Evolutionary conservation across 768 basidiomycete genomes (phyloP).

Genomic region (Plicaturopsis crispa): DNA sequence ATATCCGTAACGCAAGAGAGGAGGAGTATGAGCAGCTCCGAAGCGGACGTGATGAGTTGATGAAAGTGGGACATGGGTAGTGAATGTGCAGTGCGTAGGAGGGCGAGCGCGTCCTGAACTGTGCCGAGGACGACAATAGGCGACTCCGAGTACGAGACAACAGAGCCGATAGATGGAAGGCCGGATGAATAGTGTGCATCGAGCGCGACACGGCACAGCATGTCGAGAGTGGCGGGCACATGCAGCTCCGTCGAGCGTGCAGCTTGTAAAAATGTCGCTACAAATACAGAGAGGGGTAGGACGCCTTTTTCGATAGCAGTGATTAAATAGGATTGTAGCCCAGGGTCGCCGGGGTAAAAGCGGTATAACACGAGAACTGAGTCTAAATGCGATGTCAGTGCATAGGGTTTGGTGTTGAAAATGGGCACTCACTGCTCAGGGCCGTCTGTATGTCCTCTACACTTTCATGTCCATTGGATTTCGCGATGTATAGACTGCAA

Average conservation of each 20-base stretch:
- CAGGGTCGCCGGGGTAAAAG: slow-evolving; percentile 62
- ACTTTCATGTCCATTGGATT: slow-evolving; percentile 30
- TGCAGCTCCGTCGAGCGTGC: slow-evolving; percentile 60
- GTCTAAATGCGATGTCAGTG: slow-evolving; percentile 30
- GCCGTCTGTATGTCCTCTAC: slow-evolving; percentile 41
- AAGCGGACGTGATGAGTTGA: slow-evolving; percentile 47
- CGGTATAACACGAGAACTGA: slow-evolving; percentile 62
- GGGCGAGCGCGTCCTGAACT: slow-evolving; percentile 51
- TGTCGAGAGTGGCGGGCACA: slow-evolving; percentile 57
- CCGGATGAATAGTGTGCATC: slow-evolving; percentile 58
- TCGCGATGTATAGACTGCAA: slow-evolving; percentile 54
- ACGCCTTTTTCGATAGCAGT: slow-evolving; percentile 48
- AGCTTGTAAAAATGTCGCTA: slow-evolving; percentile 60
- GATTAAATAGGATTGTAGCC: slow-evolving; percentile 59
- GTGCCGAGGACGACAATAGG: slow-evolving; percentile 42
- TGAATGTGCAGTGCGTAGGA: slow-evolving; percentile 50
- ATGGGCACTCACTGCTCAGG: slow-evolving; percentile 48
- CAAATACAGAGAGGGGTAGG: slow-evolving; percentile 51
- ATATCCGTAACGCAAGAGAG: slow-evolving; percentile 54
- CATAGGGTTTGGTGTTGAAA: neutral
- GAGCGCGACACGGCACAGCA: slow-evolving; percentile 58
- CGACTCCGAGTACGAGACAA: slow-evolving; percentile 43
- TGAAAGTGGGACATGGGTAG: slow-evolving; percentile 42
- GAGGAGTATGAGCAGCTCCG: slow-evolving; percentile 56
- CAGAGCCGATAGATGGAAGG: slow-evolving; percentile 42